Base-by-base conservation (phyloP, 192 early-diverging fungal genomes). In the Backusella australiensis region DNA sequence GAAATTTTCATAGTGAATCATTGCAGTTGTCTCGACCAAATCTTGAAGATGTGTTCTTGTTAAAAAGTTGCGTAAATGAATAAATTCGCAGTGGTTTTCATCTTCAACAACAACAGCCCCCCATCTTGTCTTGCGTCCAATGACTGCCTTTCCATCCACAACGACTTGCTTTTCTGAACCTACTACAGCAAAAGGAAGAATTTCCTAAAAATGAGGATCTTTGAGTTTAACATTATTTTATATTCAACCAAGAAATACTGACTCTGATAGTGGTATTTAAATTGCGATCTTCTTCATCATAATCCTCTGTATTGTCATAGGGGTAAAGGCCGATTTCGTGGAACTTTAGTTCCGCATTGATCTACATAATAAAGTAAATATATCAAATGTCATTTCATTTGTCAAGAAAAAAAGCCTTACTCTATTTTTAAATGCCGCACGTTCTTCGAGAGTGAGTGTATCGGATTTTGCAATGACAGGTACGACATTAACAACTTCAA, bases 1-100 rank as follows among this genome's bases (percentile, higher is more conserved):
- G 94, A 97, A 99, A 41, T 91, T 87, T 86, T 99, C 97, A 87
- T 99, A 99, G 84, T 98, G 97, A 69, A 97, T 89, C 78, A 90
- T 87, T 5, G 94, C 87, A 17, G 98, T 99, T 67, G 95, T 95
- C 77, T 99, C 98, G 72, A 98, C 92, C 82, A 99, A 85, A 78
- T 99, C 98, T 73, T 96, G 94, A 59, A 99, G 81, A 80, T 99
- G 98, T 21, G 97, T 98, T 87, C 82, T 72, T 44, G 92, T 92
- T 75, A 95, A 86, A 83, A 96, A 94, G 88, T 98, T 94, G 83
- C 97, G 93, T 72, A 99, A 88, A 78, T 94, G 93, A 66, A 93
- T 87, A 83, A 99, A 98, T 77, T 98, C 97, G 89, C 96, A 96
- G 85, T 98, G 96, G 46, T 84, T 85, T 85, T 96, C 94, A 81